Evolutionary conservation across 768 basidiomycete genomes (phyloP).

Genomic region (Peribolospora kevripleyi): DNA sequence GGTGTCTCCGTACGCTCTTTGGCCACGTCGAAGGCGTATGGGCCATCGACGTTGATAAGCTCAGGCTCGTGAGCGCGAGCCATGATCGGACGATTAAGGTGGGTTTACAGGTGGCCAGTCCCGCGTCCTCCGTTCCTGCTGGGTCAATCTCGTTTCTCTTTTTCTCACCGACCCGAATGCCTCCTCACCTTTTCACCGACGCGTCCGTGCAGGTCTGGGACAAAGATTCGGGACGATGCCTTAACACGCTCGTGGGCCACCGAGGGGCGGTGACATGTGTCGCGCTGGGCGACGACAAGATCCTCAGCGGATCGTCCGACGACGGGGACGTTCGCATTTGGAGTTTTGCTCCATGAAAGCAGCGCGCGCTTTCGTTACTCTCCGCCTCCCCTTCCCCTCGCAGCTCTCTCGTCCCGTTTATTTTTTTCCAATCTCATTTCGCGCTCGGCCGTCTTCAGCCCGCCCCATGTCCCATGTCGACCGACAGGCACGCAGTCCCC

Average conservation of each 20-base stretch:
- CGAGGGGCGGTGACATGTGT: conserved; percentile 81
- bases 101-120: conserved; percentile 12
- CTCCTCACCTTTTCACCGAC: conserved; percentile 9
- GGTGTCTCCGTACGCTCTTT: conserved; percentile 57
- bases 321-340: conserved; percentile 15
- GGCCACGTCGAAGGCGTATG: conserved; percentile 95
- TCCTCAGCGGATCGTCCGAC: conserved; percentile 20
- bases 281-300: conserved; percentile 75
- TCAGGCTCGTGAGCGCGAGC: conserved; percentile 73
- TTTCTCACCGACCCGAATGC: neutral
- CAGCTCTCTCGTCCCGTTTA: too few relatives aligned
- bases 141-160: neutral
- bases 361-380: too few relatives aligned
- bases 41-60: conserved; percentile 66
- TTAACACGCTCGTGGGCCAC: conserved; percentile 75
- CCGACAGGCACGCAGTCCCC: too few relatives aligned
- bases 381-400: too few relatives aligned
- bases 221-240: conserved; percentile 63
- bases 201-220: conserved; percentile 53
- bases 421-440: too few relatives aligned
- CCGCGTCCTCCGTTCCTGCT: conserved; percentile 1
- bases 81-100: conserved; percentile 97
- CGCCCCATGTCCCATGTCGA: neutral
- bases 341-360: conserved; percentile 5
- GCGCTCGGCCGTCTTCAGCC: too few relatives aligned